Conservation (phyloP, 169 alveolate genomes). For the Theileria luwenshuni region DNA sequence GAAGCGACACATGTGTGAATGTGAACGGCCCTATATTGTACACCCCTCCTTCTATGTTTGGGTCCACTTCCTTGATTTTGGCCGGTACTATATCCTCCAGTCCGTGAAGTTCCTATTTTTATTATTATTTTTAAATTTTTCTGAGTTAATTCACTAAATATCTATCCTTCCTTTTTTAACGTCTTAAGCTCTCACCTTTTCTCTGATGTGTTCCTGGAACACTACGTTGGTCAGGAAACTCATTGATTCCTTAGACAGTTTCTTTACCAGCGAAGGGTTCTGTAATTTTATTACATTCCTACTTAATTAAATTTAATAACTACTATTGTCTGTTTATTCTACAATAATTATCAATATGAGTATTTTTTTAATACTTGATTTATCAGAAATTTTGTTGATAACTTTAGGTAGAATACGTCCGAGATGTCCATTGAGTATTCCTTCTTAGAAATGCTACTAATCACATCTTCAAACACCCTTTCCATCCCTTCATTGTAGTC, state of each 20-base stretch:
- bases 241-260: conserved; percentile 7
- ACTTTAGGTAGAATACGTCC: conserved; percentile 39
- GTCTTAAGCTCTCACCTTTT: conserved; percentile 4
- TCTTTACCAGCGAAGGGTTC: neutral
- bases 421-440: conserved; percentile 25
- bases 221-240: conserved; percentile 50
- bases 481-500: neutral
- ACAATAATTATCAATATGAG: neutral
- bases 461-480: neutral
- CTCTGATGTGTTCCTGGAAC: conserved; percentile 39
- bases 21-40: conserved; percentile 16
- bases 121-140: neutral
- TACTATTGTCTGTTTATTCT: neutral
- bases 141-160: too few relatives aligned
- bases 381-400: conserved; percentile 20
- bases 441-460: conserved; percentile 25
- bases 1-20: conserved; percentile 24
- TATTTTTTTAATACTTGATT: neutral
- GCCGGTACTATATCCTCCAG: conserved; percentile 2
- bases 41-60: conserved; percentile 15
- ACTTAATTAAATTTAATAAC: too few relatives aligned
- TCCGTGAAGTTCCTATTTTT: conserved; percentile 7
- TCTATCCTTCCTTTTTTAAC: too few relatives aligned
- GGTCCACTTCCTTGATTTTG: neutral
- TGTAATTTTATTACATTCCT: too few relatives aligned